phyloP scores from a whole-genome alignment of 176 grass and related monocot species.

The Melocanna baccifera region DNA sequence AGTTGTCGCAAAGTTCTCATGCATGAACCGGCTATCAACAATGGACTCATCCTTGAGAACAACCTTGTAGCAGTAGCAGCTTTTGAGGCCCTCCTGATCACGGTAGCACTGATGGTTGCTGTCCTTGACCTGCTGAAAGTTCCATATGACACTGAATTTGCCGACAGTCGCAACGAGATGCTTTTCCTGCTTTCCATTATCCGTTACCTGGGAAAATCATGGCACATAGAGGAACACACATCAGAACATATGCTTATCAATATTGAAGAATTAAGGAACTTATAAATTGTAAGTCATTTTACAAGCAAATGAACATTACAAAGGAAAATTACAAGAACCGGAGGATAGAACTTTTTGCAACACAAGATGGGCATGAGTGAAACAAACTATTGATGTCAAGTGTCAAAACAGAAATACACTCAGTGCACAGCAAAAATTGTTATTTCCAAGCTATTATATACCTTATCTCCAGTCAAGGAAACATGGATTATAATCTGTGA shows the following conservation, averaged over 20 bases:
- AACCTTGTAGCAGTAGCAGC: slow-evolving; percentile 95
- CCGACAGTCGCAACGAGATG: slow-evolving; percentile 75
- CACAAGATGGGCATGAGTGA: neutral
- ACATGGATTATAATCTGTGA: neutral
- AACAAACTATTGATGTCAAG: neutral
- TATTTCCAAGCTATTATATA: neutral
- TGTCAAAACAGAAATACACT: neutral
- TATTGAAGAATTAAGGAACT: neutral
- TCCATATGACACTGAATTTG: slow-evolving; percentile 94
- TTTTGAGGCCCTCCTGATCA: slow-evolving; percentile 91
- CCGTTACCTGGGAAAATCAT: slow-evolving; percentile 60
- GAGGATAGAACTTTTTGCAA: neutral
- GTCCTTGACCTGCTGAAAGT: slow-evolving; percentile 80
- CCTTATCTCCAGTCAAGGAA: neutral
- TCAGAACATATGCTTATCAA: neutral
- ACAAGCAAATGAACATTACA: neutral
- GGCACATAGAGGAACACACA: neutral
- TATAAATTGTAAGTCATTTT: neutral
- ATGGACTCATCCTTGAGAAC: slow-evolving; percentile 85
- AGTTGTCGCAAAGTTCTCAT: slow-evolving; percentile 61
- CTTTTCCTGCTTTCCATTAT: slow-evolving; percentile 80
- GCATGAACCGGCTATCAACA: slow-evolving; percentile 89
- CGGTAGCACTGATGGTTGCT: slow-evolving; percentile 77
- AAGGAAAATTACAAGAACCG: neutral
- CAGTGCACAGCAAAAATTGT: too few species aligned